Base-by-base conservation (phyloP, 2,329 filamentous ascomycete genomes). In the Cadophora luteo-olivacea region DNA sequence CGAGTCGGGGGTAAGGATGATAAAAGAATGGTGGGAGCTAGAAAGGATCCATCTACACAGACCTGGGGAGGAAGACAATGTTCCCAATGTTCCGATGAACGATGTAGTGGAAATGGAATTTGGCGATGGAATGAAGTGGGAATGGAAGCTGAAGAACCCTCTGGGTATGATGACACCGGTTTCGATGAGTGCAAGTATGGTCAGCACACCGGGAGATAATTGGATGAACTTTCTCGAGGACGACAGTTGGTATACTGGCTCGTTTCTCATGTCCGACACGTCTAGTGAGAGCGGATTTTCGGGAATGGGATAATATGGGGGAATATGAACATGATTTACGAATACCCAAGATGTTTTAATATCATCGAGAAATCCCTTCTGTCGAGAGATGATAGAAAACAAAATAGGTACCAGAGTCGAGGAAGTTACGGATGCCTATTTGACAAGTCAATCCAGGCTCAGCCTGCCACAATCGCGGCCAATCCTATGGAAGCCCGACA, bases 21-120 rank as follows among this genome's bases (percentile, higher is more conserved):
- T 77, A 8, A 61, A 61, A 48, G 63, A 74, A n/a, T 75, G 71
- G 55, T 76, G 74, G 74, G 61, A 64, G 3, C 70, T 76, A 1
- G 74, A 77, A 58, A 66, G 69, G n/a, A 66, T 25, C 22, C 67
- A 74, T 64, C 14, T 71, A 41, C 62, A 66, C 14, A 32, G 63
- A 5, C 22, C 19, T 4, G 51, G 25, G n/a, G 36, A n/a, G 4
- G 58, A 38, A 33, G 66, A 69, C 36, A 4, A 51, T 14, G 62
- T 36, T 25, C 12, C 60, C 12, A 25, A 32, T 6, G 25, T 71
- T 1, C 68, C 70, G 11, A 16, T 73, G 24, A 36, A 33, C 9
- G 68, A 70, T n/a, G 49, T 71, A 14, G 62, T 75, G 2, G 68
- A 72, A 62, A 54, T 76, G 55, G 64, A 69, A 5, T 60, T 75